Conservation (phyloP, 768 basidiomycete genomes). For the Mycena haematopus region DNA sequence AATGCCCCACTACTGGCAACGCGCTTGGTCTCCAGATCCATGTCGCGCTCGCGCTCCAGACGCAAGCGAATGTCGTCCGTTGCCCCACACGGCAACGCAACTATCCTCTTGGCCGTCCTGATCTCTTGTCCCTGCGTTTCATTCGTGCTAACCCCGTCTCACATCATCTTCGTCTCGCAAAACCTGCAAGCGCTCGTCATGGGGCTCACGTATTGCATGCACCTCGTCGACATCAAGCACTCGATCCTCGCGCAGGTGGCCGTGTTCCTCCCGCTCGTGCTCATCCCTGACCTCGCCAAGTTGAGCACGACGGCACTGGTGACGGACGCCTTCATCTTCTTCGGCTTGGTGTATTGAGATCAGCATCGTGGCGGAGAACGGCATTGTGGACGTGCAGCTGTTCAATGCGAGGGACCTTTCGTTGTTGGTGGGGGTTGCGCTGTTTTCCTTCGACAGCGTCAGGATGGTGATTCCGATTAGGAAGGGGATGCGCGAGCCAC, state of each 20-base stretch:
- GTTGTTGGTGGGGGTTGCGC: constrained; percentile 93
- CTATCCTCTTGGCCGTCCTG: constrained; percentile 87
- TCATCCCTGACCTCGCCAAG: constrained; percentile 94
- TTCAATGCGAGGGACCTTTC: constrained; percentile 94
- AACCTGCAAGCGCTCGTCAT: constrained; percentile 82
- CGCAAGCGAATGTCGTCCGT: constrained; percentile 65
- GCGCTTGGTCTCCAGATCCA: constrained; percentile 35
- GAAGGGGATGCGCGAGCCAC: constrained; percentile 95
- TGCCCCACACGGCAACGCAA: constrained; percentile 82
- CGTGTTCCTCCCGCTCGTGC: constrained; percentile 87
- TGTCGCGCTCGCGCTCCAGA: constrained; percentile 52
- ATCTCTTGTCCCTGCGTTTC: constrained; percentile 50
- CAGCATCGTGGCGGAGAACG: constrained; percentile 65
- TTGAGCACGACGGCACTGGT: constrained; percentile 90
- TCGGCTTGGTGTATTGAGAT: constrained; percentile 86
- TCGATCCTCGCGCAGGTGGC: constrained; percentile 86
- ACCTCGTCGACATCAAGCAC: constrained; percentile 69
- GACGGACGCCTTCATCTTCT: constrained; percentile 94
- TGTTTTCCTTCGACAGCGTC: constrained; percentile 98
- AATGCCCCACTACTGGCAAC: constrained; percentile 60
- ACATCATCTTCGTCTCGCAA: constrained; percentile 95
- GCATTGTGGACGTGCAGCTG: constrained; percentile 78
- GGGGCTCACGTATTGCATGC: constrained; percentile 79
- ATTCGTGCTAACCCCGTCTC: constrained; percentile 38
- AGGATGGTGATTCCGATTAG: constrained; percentile 97